A percentile compares a stretch with the other conserved stretches of the same genome.
Conservation (phyloP, 208 protist genomes). For the Jaenimonas drosophilae region DNA sequence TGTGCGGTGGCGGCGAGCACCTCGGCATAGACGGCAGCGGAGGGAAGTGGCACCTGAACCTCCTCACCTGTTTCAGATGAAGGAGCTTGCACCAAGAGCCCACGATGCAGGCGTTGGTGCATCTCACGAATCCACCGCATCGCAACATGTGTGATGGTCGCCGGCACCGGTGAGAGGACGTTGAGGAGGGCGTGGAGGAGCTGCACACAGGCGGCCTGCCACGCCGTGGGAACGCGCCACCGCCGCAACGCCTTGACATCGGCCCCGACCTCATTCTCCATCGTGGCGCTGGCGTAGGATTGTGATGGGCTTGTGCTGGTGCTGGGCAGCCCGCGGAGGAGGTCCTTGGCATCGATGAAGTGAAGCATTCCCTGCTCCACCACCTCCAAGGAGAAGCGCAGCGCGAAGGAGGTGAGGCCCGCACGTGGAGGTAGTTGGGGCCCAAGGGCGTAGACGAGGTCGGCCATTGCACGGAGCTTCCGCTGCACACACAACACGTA, state of each 20-base stretch:
- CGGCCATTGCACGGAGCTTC: conserved; percentile 27
- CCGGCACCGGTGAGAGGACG: not conserved
- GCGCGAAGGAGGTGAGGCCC: conserved; percentile 30
- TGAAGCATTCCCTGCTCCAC: conserved; percentile 32
- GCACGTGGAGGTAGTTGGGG: conserved; percentile 18
- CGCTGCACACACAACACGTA: too few species aligned
- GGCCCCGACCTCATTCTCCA: not conserved
- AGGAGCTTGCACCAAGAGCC: not conserved
- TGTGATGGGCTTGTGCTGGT: too few species aligned
- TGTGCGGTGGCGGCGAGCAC: not conserved
- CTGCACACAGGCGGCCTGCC: not conserved
- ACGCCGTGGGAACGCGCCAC: conserved; percentile 1
- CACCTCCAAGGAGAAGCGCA: conserved; percentile 47
- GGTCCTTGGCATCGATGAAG: too few species aligned
- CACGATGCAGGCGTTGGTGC: not conserved
- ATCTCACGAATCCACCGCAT: not conserved
- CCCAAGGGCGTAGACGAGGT: conserved; percentile 29
- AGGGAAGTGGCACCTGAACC: too few species aligned
- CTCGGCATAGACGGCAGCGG: not conserved
- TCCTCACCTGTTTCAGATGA: too few species aligned
- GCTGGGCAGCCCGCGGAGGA: too few species aligned
- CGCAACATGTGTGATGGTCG: not conserved
- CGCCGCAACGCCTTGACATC: conserved; percentile 1
- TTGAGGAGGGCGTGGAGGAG: not conserved
- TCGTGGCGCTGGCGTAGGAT: too few species aligned